A percentile compares a stretch with the other conserved stretches of the same genome.
phyloP scores from a whole-genome alignment of 352 stramenopile genomes.

The Phytophthora pluvialis region DNA sequence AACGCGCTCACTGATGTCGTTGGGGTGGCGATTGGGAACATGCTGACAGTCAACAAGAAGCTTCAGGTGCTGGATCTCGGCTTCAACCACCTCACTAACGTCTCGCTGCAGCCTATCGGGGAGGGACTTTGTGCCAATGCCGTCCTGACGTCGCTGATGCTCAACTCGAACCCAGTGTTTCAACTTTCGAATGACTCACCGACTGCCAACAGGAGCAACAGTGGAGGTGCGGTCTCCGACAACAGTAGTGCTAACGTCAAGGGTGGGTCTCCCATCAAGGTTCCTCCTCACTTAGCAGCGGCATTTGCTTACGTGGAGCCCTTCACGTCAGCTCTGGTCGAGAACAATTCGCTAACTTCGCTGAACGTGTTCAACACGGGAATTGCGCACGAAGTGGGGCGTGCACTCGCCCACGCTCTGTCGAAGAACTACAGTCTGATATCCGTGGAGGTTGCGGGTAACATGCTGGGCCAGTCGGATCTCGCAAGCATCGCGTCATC shows the following conservation, averaged over 20 bases:
- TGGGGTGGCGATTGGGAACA: constrained; percentile 47
- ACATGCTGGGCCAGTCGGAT: constrained; percentile 55
- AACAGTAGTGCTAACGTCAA: constrained; percentile 15
- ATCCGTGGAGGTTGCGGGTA: constrained; percentile 56
- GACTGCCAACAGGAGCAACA: neutral
- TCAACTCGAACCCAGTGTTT: constrained; percentile 69
- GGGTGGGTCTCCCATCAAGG: constrained; percentile 9
- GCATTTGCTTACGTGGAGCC: constrained; percentile 38
- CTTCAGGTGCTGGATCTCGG: constrained; percentile 61
- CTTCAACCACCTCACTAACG: constrained; percentile 59
- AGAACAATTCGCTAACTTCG: constrained; percentile 49
- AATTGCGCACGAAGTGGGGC: constrained; percentile 57
- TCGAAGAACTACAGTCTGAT: constrained; percentile 58
- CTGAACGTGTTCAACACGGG: constrained; percentile 71
- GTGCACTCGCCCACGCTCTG: constrained; percentile 48
- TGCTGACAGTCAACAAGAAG: constrained; percentile 64
- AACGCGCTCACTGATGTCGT: constrained; percentile 59
- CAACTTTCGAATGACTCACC: constrained; percentile 32
- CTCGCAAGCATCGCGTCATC: constrained; percentile 48
- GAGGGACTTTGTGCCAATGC: constrained; percentile 47
- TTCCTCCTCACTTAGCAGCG: constrained; percentile 19
- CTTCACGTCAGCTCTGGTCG: constrained; percentile 47
- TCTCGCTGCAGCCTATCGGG: constrained; percentile 44
- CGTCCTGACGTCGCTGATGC: constrained; percentile 56
- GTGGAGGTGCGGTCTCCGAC: neutral